Conservation (phyloP, 2,329 filamentous ascomycete genomes). For the Elsinoe batatas region DNA sequence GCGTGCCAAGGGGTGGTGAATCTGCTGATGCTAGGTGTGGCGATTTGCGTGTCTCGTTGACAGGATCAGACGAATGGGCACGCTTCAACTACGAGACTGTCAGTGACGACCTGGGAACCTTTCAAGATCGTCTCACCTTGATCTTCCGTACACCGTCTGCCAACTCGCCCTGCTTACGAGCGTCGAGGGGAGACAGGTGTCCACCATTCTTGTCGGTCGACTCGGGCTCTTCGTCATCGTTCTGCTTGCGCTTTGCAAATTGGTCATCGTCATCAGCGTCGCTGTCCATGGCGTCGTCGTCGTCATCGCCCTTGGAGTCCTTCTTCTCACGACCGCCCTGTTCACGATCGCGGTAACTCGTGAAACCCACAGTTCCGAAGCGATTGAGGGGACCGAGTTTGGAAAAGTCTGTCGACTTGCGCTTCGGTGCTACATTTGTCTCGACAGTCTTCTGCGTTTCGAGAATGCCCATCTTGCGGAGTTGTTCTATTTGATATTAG, state of each 20-base stretch:
- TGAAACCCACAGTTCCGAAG: conserved; percentile 81
- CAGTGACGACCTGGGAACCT: background rate
- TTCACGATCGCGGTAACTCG: conserved; percentile 65
- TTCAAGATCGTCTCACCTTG: conserved; percentile 43
- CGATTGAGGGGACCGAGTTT: conserved; percentile 70
- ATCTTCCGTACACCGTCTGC: conserved; percentile 75
- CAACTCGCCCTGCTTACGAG: conserved; percentile 61
- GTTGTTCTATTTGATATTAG: conserved; percentile 55
- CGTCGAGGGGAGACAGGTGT: conserved; percentile 58
- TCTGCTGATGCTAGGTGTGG: conserved; percentile 29
- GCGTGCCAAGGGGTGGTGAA: conserved; percentile 35
- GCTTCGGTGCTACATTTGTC: conserved; percentile 48
- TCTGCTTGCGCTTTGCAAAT: conserved; percentile 56
- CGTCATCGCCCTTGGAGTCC: conserved; percentile 39
- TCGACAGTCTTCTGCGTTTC: conserved; percentile 52
- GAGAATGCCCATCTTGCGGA: conserved; percentile 91
- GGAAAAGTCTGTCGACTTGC: conserved; percentile 79
- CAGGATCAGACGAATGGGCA: conserved; percentile 53
- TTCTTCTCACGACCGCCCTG: conserved; percentile 46
- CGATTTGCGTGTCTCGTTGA: conserved; percentile 29
- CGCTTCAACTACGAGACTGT: conserved; percentile 56
- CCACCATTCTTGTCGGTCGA: conserved; percentile 50
- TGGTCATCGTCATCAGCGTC: conserved; percentile 56
- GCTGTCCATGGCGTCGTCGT: conserved; percentile 57
- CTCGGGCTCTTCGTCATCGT: conserved; percentile 48